phyloP scores from a whole-genome alignment of 208 protist species.

The Spironucleus salmonicida region DNA sequence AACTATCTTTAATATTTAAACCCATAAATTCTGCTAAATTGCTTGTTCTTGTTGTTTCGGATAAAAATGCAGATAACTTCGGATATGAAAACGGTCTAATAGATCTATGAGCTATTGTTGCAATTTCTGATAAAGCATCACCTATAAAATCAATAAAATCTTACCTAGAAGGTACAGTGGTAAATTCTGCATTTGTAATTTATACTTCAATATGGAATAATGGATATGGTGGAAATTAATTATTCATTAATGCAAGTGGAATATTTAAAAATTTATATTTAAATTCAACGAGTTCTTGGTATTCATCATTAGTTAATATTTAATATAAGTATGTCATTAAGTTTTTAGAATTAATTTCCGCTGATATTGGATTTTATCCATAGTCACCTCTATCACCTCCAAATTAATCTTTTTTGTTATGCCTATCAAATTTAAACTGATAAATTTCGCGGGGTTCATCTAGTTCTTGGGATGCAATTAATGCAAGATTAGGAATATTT shows the following conservation, averaged over 20 bases:
- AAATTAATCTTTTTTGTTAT: no score
- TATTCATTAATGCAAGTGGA: neutral
- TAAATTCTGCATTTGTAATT: neutral
- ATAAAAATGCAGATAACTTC: neutral
- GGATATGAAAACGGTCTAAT: neutral
- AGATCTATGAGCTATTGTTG: neutral
- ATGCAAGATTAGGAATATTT: no score
- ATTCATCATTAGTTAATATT: no score
- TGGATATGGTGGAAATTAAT: neutral
- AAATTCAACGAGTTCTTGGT: no score
- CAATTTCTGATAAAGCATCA: neutral
- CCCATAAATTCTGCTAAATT: neutral
- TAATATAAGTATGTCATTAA: no score
- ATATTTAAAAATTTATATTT: neutral
- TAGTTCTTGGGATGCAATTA: no score
- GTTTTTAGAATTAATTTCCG: no score
- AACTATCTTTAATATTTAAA: neutral
- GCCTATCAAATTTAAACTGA: no score
- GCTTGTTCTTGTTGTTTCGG: neutral
- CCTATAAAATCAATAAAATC: conserved; percentile 23
- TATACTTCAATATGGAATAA: neutral
- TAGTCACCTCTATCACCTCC: no score
- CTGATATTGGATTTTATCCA: no score
- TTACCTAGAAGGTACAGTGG: neutral
- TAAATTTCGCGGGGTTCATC: no score